Conservation (phyloP, 257 asterid species). For the Penstemon eatonii region DNA sequence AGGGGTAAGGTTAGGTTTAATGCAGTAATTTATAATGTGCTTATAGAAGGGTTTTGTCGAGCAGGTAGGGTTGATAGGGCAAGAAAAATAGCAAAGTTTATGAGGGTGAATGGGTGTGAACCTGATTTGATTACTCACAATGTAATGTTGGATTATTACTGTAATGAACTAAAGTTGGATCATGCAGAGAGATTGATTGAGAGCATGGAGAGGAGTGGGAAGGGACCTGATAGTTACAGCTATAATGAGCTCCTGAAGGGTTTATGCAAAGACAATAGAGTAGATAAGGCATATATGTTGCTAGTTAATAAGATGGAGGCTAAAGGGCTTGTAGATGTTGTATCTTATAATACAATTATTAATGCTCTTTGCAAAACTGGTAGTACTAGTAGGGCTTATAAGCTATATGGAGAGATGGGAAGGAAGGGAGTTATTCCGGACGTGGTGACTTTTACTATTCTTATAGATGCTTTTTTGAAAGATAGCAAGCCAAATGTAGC, state of each 20-base stretch:
- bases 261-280: slow-evolving; percentile 74
- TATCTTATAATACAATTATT: slow-evolving; percentile 82
- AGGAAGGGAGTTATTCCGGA: slow-evolving; percentile 75
- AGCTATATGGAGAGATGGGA: slow-evolving; percentile 70
- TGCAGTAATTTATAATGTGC: slow-evolving; percentile 57
- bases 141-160: slow-evolving; percentile 70
- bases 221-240: slow-evolving; percentile 74
- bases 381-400: slow-evolving; percentile 53
- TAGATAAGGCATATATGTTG: slow-evolving; percentile 67
- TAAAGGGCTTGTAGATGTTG: slow-evolving; percentile 74
- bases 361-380: slow-evolving; percentile 63
- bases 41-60: slow-evolving; percentile 80
- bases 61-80: slow-evolving; percentile 90
- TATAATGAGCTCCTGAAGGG: slow-evolving; percentile 85
- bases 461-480: slow-evolving; percentile 68
- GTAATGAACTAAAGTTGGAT: slow-evolving; percentile 64
- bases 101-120: slow-evolving; percentile 83
- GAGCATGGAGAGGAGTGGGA: slow-evolving; percentile 66
- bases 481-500: slow-evolving; percentile 63
- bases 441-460: slow-evolving; percentile 73
- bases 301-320: slow-evolving; percentile 67
- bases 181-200: slow-evolving; percentile 74
- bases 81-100: slow-evolving; percentile 56
- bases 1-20: slow-evolving; percentile 67
- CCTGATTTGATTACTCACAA: slow-evolving; percentile 83